Evolutionary conservation across 179 eudicot genomes (phyloP).

Genomic region (Heliamphora pulchella): DNA sequence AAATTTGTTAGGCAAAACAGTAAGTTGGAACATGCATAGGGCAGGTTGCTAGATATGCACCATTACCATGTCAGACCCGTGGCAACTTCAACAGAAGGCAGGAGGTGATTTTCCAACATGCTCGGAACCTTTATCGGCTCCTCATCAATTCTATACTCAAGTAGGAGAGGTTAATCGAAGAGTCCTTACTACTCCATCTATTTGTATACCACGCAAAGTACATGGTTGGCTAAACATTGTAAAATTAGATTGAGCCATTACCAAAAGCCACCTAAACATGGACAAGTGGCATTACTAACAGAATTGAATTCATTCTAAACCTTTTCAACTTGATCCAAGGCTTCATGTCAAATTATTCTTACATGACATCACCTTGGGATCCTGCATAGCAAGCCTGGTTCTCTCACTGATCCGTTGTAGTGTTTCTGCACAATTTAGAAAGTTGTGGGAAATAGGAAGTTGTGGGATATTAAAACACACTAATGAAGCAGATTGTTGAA

Average conservation of each 20-base stretch:
- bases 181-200: not conserved
- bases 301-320: not conserved
- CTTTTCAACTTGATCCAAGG: not conserved
- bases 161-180: not conserved
- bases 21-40: no score
- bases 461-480: not conserved
- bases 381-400: constrained; percentile 89
- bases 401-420: constrained; percentile 61
- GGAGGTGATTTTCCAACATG: no score
- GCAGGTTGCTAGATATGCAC: no score
- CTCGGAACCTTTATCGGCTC: no score
- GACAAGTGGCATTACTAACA: not conserved
- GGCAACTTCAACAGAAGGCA: no score
- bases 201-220: not conserved
- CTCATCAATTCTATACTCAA: no score
- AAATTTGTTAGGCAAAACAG: not conserved
- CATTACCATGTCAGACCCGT: no score
- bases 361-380: constrained; percentile 95
- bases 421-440: constrained; percentile 57
- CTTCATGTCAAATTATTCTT: constrained; percentile 29
- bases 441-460: not conserved
- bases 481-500: not conserved
- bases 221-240: not conserved
- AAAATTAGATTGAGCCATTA: not conserved
- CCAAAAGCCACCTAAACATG: not conserved